Conservation (phyloP, 2,329 filamentous ascomycete species). For the Emericellopsis cladophorae region DNA sequence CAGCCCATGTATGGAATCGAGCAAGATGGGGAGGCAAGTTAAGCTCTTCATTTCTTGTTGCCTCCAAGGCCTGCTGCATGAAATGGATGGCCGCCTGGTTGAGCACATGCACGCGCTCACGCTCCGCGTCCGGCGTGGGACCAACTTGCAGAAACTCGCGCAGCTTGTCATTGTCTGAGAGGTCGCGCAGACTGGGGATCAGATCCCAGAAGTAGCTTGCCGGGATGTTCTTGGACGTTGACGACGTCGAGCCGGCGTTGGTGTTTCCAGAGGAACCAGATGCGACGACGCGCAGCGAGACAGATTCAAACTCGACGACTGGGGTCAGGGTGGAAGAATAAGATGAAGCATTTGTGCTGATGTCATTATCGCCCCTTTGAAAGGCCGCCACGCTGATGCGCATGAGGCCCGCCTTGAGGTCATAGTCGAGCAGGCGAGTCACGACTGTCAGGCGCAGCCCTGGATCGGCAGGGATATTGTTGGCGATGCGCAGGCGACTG, state of each 20-base stretch:
- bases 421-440: conserved; percentile 10
- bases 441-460: conserved; percentile 10
- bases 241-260: conserved; percentile 4
- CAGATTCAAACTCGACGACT: conserved; percentile 11
- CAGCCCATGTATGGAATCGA: not conserved
- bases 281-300: conserved; percentile 1
- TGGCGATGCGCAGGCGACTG: conserved; percentile 14
- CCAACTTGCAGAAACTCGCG: not conserved
- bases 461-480: conserved; percentile 9
- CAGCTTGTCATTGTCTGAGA: conserved; percentile 6
- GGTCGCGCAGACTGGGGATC: conserved; percentile 8
- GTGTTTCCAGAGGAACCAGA: conserved; percentile 4
- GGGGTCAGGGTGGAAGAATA: too few relatives aligned
- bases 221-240: conserved; percentile 6
- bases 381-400: conserved; percentile 13
- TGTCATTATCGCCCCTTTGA: conserved; percentile 2
- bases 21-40: not conserved
- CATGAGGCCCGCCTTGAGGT: conserved; percentile 11
- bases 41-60: not conserved
- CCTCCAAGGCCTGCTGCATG: not conserved
- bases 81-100: not conserved
- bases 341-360: too few relatives aligned
- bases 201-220: conserved; percentile 12
- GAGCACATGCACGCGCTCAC: not conserved
- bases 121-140: not conserved